Evolutionary conservation across 164 flowering plant species (phyloP), one percentile per base, ranked within the genome.

Genomic region (Berberis vulgaris): DNA sequence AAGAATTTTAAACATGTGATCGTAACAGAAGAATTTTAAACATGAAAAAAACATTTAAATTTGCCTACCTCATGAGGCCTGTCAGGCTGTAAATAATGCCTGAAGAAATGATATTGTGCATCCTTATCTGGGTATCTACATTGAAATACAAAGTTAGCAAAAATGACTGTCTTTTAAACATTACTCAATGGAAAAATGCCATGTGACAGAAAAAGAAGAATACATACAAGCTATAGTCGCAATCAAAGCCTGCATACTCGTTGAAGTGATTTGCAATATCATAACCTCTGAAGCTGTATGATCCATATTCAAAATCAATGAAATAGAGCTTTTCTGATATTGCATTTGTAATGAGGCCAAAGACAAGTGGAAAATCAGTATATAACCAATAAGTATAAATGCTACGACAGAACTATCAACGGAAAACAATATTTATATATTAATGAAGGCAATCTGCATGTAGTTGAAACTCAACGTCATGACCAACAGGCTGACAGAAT

Each of bases 251-350:
- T 45, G 99, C 99, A 82, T 89, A 95, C 79, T 95, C 99, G 63
- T 85, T 89, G 84, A 95, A 95, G 83, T 95, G 99, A 73, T 95
- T 95, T 62, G 90, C 99, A 62, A 95, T 89, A 80, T 95, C 99
- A 76, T 75, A 91, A 60, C 99, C 99, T 77, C 99, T 79, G 77
- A 86, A 91, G 66, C 73, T 91, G 76, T 89, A 95, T 26, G 97
- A 91, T 57, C 97, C 99, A 65, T 95, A 95, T 74, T 95, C 99
- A 71, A 91, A 91, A 77, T 94, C 99, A 66, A 94, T 94, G 77
- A 94, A 71, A 81, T 89, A 84, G 43, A 95, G 89, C 62, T 87
- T 86, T 62, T 72, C 99, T 95, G 90, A 26, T 26, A 26, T 26
- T 26, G 26, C 26, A 26, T 26, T 26, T 26, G 26, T 26, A 26